Evolutionary conservation across 1,139 yeast genomes (phyloP), one percentile per base, ranked within the genome.

Genomic region (Suzukiozyma palmioleophila): DNA sequence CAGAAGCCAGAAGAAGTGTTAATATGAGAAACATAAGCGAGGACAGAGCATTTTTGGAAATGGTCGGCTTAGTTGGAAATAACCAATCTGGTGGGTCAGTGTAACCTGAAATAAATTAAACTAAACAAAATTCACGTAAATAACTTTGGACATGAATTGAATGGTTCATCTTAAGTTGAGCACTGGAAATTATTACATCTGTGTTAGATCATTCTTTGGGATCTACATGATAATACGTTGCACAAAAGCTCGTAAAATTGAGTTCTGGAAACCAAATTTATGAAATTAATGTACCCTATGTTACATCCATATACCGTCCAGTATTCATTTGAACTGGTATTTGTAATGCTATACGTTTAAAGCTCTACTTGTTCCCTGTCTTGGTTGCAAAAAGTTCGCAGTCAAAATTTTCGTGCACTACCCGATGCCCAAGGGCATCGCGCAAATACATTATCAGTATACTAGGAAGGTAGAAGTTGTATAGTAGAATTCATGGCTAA

Each of bases 51-150:
- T 67, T 90, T 38, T 63, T 90, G 49, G 97, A 89, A 50, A 77
- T 90, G 90, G 97, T 88, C 0, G 97, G 97, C 0, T 57, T 90
- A 9, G 80, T 88, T 6, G 96, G 96, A 0, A 79, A 81, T 40
- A 73, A 75, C 43, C 64, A 64, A n/a, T 71, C 74, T 33, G 92
- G 92, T 10, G 92, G 65, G 1, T 56, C 60, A 5, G 48, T 56
- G 2, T 53, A 43, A 33, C 10, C n/a, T 18, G 22, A 18, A 7
- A 4, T 5, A 18, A 8, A 21, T 16, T 21, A 6, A 32, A 25
- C 18, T 6, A 30, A 30, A 18, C 22, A 18, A 18, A 18, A 7
- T 18, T 18, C 7, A 18, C n/a, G n/a, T n/a, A n/a, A n/a, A n/a
- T n/a, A n/a, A n/a, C n/a, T n/a, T n/a, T n/a, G n/a, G n/a, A n/a